Evolutionary conservation across 1,284 basidiomycete species (phyloP).

Genomic region (Fomitiporia mediterranea): DNA sequence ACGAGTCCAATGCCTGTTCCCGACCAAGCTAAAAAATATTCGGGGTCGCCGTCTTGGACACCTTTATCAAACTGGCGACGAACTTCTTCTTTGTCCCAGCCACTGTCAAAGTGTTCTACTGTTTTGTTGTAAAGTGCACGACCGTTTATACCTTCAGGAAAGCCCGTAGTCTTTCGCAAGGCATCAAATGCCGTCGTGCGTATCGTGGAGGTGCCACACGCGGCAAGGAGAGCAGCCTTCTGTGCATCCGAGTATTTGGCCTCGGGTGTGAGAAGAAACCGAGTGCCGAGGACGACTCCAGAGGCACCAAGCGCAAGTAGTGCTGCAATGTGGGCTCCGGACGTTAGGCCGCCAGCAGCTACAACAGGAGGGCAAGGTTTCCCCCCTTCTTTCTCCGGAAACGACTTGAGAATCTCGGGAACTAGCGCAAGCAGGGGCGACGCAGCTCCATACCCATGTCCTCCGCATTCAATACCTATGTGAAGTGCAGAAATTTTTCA

Average conservation of each 20-base stretch:
- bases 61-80: slow-evolving; percentile 43
- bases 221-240: slow-evolving; percentile 50
- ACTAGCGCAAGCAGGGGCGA: slow-evolving; percentile 57
- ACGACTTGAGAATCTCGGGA: slow-evolving; percentile 43
- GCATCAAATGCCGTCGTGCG: slow-evolving; percentile 66
- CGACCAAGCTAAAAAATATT: slow-evolving; percentile 61
- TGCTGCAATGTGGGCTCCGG: slow-evolving; percentile 59
- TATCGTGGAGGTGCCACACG: slow-evolving; percentile 44
- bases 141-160: slow-evolving; percentile 67
- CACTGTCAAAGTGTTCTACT: slow-evolving; percentile 53
- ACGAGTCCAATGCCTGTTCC: slow-evolving; percentile 63
- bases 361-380: slow-evolving; percentile 44
- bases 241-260: slow-evolving; percentile 53
- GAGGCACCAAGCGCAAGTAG: slow-evolving; percentile 60
- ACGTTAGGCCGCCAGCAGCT: slow-evolving; percentile 52
- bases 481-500: slow-evolving; percentile 1
- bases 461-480: slow-evolving; percentile 69
- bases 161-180: slow-evolving; percentile 52
- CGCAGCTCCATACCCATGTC: slow-evolving; percentile 56
- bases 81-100: slow-evolving; percentile 41
- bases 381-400: background rate
- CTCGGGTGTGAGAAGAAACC: slow-evolving; percentile 66
- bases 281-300: slow-evolving; percentile 66
- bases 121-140: slow-evolving; percentile 53
- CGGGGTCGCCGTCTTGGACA: slow-evolving; percentile 38